Conservation (phyloP, 352 stramenopile genomes). For the Pythium myriotylum region DNA sequence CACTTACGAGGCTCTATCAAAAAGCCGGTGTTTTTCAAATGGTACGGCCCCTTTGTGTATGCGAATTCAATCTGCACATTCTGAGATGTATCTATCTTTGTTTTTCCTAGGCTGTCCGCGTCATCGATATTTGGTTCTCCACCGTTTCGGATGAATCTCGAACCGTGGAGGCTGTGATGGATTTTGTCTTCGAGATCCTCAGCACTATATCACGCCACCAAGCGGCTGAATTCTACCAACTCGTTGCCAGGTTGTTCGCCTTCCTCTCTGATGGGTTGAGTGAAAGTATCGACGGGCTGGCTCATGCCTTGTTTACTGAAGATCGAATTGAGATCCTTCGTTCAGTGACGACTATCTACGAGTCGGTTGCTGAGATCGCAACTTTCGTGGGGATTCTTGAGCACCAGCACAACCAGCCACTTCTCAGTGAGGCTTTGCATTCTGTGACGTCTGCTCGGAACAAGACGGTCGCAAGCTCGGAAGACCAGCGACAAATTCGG, state of each 20-base stretch:
- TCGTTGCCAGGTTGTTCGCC: slow-evolving; percentile 50
- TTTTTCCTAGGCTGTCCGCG: slow-evolving; percentile 47
- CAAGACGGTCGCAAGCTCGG: slow-evolving; percentile 44
- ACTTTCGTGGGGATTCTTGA: slow-evolving; percentile 48
- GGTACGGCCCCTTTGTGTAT: slow-evolving; percentile 32
- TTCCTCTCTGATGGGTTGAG: slow-evolving; percentile 55
- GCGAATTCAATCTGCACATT: too few relatives aligned
- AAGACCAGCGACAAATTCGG: slow-evolving; percentile 59
- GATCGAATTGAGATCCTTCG: slow-evolving; percentile 41
- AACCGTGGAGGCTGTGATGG: slow-evolving; percentile 39
- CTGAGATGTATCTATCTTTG: neutral
- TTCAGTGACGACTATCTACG: slow-evolving; percentile 56
- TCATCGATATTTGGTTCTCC: slow-evolving; percentile 60
- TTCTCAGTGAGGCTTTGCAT: slow-evolving; percentile 31
- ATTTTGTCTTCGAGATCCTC: slow-evolving; percentile 73
- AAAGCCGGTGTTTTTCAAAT: slow-evolving; percentile 63
- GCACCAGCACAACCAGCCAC: slow-evolving; percentile 33
- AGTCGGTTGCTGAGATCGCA: slow-evolving; percentile 42
- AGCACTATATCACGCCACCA: slow-evolving; percentile 65
- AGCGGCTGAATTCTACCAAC: slow-evolving; percentile 64
- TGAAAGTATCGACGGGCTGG: slow-evolving; percentile 36
- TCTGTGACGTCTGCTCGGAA: slow-evolving; percentile 38
- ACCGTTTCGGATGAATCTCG: slow-evolving; percentile 38
- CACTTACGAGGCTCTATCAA: slow-evolving; percentile 71
- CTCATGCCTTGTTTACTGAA: slow-evolving; percentile 42